These are phyloP conservation scores for Colletotrichum acutatum DNA, from an alignment of 2,329 filamentous ascomycete genomes.

Conservation along the genomic window DNA sequence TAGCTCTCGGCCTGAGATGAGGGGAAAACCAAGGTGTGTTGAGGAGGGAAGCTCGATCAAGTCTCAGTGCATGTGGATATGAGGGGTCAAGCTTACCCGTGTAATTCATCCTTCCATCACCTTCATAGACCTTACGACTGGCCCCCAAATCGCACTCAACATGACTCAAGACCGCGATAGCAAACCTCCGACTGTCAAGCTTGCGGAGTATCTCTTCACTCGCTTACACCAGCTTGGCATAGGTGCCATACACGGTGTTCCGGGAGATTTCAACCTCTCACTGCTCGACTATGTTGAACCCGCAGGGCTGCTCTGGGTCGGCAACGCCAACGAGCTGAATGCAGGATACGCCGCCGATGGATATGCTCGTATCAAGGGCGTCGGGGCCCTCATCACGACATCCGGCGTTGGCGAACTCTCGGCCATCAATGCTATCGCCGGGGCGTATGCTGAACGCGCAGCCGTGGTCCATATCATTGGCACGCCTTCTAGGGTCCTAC, in stretches of 20 bases:
- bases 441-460: constrained; percentile 66
- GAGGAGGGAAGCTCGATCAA: background rate
- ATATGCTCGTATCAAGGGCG: constrained; percentile 64
- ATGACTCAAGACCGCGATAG: background rate
- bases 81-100: background rate
- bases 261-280: constrained; percentile 53
- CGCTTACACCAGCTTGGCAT: constrained; percentile 69
- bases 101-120: background rate
- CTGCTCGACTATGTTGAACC: constrained; percentile 51
- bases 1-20: constrained; percentile 1
- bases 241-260: constrained; percentile 63
- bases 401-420: constrained; percentile 70
- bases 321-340: constrained; percentile 69
- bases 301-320: constrained; percentile 54
- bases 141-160: background rate
- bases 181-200: constrained; percentile 45
- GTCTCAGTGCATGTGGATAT: background rate
- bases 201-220: constrained; percentile 71
- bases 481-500: constrained; percentile 55
- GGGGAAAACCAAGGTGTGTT: background rate
- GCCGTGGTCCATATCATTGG: constrained; percentile 69
- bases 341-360: constrained; percentile 68
- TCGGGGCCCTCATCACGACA: constrained; percentile 64
- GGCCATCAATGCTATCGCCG: constrained; percentile 68
- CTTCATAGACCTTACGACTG: background rate